Evolutionary conservation across 2,329 filamentous ascomycete species (phyloP), one percentile per base, ranked within the genome.

Genomic region (Pezicula neosporulosa): DNA sequence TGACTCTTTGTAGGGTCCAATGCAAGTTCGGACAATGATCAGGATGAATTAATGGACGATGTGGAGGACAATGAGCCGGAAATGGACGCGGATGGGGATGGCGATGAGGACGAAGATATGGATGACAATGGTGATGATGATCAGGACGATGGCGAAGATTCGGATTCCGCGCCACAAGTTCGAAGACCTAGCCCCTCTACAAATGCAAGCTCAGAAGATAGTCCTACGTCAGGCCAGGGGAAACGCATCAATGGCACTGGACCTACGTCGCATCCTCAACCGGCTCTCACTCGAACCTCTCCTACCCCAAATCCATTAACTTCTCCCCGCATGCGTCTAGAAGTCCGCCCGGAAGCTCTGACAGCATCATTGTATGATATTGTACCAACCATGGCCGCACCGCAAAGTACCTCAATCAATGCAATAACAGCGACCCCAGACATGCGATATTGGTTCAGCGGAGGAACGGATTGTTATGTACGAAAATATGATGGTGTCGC

Each of bases 401-500:
- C 94, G 1, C 92, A 97, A 68, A 89, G 90, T 56, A 99, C 94
- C 3, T 97, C 91, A 48, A 90, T 99, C 70, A 99, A 99, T 66
- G 87, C 91, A 9, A 82, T 99, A 52, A 85, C 91, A 21, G 86
- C 94, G 30, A 99, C 94, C 0, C 92, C 91, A 2, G 94, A 99
- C 68, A 86, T 97, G 77, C 83, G 91, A 50, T 97, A 91, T 81
- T 93, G 96, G 68, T 92, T 97, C 67, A 96, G 87, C 10, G 94
- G 94, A 36, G 94, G 94, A 1, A 87, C 89, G 0, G 94, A 99
- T 71, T 93, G 94, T 44, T 99, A 96, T 66, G 93, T 99, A 56
- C 83, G 94, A 51, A 97, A 97, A 69, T 97, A 95, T 72, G 95
- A 99, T 68, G 96, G 94, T 68, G 86, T 89, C 3, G 90, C 91